These are phyloP conservation scores for Monarda citriodora DNA, from an alignment of 305 asterid genomes.

Conservation along the genomic window DNA sequence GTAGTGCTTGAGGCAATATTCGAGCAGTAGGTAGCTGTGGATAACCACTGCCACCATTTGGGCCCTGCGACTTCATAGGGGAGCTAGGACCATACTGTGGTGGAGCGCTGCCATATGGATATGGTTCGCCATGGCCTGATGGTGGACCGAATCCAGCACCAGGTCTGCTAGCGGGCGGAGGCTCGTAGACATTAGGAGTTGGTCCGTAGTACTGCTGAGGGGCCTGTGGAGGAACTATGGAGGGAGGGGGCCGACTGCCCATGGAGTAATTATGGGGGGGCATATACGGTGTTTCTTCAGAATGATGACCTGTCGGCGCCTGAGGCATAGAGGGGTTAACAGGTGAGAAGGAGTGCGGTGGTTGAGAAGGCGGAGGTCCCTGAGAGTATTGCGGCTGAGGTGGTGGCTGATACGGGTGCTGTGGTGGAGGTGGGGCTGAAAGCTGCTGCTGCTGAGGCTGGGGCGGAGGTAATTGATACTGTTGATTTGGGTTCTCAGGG, in stretches of 20 bases:
- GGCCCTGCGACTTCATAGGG: slow-evolving; percentile 63
- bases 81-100: slow-evolving; percentile 64
- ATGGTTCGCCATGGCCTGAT: slow-evolving; percentile 65
- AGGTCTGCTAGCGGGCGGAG: slow-evolving; percentile 66
- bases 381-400: slow-evolving; percentile 57
- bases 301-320: slow-evolving; percentile 58
- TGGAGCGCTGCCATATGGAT: slow-evolving; percentile 53
- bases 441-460: slow-evolving; percentile 26
- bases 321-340: slow-evolving; percentile 50
- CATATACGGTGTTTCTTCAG: slow-evolving; percentile 66
- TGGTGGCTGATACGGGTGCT: slow-evolving; percentile 27
- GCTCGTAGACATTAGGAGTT: slow-evolving; percentile 55
- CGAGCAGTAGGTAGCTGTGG: slow-evolving; percentile 95
- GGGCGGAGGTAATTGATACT: slow-evolving; percentile 51
- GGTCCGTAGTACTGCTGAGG: slow-evolving; percentile 66
- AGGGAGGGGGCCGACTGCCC: slow-evolving; percentile 41
- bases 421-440: slow-evolving; percentile 27
- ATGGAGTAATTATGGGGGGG: slow-evolving; percentile 63
- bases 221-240: slow-evolving; percentile 49
- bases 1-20: slow-evolving; percentile 89
- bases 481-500: slow-evolving; percentile 54
- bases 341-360: slow-evolving; percentile 44
- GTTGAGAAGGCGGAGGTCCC: slow-evolving; percentile 56
- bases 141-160: slow-evolving; percentile 69
- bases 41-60: slow-evolving; percentile 64